A percentile compares a stretch with the other conserved stretches of the same genome.
Conservation (phyloP, 108 stramenopile species). For the Ochromonas danica region DNA sequence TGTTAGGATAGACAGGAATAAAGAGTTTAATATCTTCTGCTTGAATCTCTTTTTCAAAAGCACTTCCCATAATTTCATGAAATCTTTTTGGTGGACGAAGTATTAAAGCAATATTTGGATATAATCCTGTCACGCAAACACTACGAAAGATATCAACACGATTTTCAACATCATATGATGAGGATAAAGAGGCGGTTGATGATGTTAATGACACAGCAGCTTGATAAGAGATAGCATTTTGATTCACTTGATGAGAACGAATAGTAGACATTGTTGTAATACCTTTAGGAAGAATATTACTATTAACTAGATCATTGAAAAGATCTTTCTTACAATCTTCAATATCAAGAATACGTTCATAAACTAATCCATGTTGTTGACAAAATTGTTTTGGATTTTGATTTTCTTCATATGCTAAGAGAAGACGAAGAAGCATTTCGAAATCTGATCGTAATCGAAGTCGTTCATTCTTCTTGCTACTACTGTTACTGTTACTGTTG, state of each 20-base stretch:
- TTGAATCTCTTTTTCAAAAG: background rate
- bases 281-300: background rate
- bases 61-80: background rate
- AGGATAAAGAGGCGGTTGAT: too few species aligned
- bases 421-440: background rate
- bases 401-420: background rate
- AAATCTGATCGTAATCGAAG: background rate
- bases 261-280: background rate
- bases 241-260: background rate
- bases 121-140: too few species aligned
- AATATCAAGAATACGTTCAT: background rate
- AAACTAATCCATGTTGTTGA: background rate
- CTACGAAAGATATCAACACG: too few species aligned
- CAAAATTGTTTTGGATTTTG: background rate
- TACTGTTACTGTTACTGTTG: background rate
- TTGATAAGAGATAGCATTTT: background rate
- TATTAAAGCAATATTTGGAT: background rate
- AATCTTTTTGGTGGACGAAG: conserved; percentile 7
- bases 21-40: conserved; percentile 1
- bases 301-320: background rate
- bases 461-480: background rate
- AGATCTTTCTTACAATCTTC: background rate
- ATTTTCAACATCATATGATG: too few species aligned
- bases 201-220: too few species aligned
- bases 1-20: background rate